phyloP scores from a whole-genome alignment of 2,329 filamentous ascomycete genomes.

The Epichloe coenophiala region DNA sequence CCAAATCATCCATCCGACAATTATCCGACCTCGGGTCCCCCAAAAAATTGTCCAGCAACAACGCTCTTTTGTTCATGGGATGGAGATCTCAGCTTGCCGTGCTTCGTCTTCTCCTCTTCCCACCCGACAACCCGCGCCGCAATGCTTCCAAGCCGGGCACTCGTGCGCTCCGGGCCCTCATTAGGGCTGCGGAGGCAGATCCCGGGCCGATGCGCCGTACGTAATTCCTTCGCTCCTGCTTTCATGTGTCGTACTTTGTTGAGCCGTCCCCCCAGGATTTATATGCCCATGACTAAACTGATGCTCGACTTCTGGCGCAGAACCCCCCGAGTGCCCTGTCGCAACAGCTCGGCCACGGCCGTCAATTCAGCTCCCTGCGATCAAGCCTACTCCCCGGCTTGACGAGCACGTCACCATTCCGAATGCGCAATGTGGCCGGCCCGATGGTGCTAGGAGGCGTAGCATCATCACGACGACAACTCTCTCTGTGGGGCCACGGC shows the following conservation, averaged over 20 bases:
- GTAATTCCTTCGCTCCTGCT: background rate
- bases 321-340: constrained; percentile 14
- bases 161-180: constrained; percentile 25
- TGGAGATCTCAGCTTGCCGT: background rate
- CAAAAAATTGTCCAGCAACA: constrained; percentile 15
- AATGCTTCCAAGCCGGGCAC: constrained; percentile 33
- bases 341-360: constrained; percentile 19
- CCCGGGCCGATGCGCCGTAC: constrained; percentile 16
- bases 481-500: constrained; percentile 23
- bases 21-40: constrained; percentile 19
- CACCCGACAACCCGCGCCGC: constrained; percentile 10
- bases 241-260: background rate
- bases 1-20: constrained; percentile 15
- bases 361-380: constrained; percentile 20
- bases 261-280: background rate
- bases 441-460: constrained; percentile 19
- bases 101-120: background rate
- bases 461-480: constrained; percentile 17
- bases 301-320: constrained; percentile 3
- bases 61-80: background rate
- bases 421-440: constrained; percentile 8
- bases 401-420: constrained; percentile 12
- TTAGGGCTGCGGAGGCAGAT: constrained; percentile 18
- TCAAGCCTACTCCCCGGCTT: constrained; percentile 9
- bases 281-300: background rate